Conservation (phyloP, 148 eudicot species). For the Vaccinium myrtillus region DNA sequence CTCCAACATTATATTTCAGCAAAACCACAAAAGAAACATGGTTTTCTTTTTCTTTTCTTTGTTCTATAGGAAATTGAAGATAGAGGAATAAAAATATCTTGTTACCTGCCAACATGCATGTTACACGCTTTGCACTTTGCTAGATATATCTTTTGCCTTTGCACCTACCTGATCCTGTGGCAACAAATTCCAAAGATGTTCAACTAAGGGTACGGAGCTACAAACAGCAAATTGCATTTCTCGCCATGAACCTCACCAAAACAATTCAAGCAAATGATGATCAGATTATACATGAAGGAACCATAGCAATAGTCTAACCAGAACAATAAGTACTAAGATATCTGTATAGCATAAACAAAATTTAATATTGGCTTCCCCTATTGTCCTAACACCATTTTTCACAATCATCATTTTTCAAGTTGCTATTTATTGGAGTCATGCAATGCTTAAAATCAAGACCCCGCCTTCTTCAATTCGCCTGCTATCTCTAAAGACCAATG, state of each 20-base stretch:
- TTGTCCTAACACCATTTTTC: neutral
- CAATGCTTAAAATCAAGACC: neutral
- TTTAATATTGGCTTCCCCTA: neutral
- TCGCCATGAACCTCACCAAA: neutral
- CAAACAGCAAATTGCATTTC: neutral
- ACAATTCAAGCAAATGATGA: neutral
- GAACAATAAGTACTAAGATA: neutral
- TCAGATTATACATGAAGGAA: neutral
- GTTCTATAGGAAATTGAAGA: neutral
- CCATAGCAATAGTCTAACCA: neutral
- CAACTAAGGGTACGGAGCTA: constrained; percentile 7
- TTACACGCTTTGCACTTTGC: constrained; percentile 44
- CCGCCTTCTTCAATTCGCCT: neutral
- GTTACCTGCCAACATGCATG: constrained; percentile 23
- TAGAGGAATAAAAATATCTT: neutral
- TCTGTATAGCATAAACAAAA: neutral
- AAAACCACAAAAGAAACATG: neutral
- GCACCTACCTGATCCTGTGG: constrained; percentile 53
- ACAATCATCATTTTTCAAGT: neutral
- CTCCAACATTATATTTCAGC: neutral
- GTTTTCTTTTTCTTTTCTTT: neutral
- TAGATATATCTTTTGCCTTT: constrained; percentile 37
- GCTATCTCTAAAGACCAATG: neutral
- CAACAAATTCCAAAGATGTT: neutral
- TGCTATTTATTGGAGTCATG: neutral